Conservation (phyloP, 1,139 yeast genomes). For the Candida glucosophila region DNA sequence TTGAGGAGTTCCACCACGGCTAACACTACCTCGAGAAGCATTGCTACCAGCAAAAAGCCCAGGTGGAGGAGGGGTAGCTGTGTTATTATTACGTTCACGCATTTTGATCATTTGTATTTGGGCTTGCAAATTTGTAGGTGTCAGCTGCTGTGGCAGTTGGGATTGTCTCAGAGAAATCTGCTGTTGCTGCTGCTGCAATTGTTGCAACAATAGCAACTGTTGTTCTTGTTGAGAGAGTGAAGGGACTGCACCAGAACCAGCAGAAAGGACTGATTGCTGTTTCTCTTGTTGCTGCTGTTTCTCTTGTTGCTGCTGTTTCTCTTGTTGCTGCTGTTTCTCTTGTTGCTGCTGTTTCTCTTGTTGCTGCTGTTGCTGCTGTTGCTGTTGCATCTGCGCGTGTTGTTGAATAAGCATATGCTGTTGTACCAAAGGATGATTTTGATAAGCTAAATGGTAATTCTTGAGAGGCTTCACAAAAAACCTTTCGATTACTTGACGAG, state of each 20-base stretch:
- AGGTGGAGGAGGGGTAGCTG: conserved; percentile 35
- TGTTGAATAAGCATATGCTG: conserved; percentile 29
- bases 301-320: conserved; percentile 8
- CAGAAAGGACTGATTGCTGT: conserved; percentile 5
- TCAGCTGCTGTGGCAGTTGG: conserved; percentile 7
- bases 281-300: conserved; percentile 2
- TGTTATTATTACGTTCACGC: conserved; percentile 22
- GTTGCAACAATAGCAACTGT: conserved; percentile 11
- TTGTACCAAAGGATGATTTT: conserved; percentile 37
- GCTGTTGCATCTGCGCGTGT: conserved; percentile 19
- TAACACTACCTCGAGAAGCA: conserved; percentile 26
- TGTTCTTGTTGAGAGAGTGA: conserved; percentile 14
- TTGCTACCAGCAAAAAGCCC: too few species aligned
- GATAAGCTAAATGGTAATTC: conserved; percentile 41
- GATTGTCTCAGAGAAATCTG: conserved; percentile 10
- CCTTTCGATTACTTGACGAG: conserved; percentile 36
- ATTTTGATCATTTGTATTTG: conserved; percentile 24
- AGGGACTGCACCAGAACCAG: conserved; percentile 3
- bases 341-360: conserved; percentile 19
- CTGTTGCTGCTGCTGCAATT: conserved; percentile 11
- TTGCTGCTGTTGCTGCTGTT: conserved; percentile 12
- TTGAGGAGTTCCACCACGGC: conserved; percentile 4
- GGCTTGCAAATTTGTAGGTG: conserved; percentile 15
- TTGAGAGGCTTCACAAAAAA: conserved; percentile 35
- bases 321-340: conserved; percentile 19